Percentiles rank a stretch among this genome's conserved stretches.
phyloP scores from a whole-genome alignment of 768 basidiomycete genomes.

The Hemileccinum rubropunctum region DNA sequence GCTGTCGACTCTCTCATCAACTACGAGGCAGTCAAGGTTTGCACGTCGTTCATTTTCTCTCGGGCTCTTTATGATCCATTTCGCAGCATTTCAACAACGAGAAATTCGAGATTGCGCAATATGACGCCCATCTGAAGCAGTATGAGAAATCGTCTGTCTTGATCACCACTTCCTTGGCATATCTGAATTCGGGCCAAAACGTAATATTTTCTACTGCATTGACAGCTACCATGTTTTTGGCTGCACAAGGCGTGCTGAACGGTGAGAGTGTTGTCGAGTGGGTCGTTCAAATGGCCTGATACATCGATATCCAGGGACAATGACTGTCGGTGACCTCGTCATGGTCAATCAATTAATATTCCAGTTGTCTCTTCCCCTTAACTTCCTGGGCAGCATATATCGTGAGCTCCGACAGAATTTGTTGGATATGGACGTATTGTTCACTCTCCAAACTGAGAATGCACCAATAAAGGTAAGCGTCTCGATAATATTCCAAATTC shows the following conservation, averaged over 20 bases:
- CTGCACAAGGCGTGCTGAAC: conserved; percentile 90
- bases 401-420: conserved; percentile 95
- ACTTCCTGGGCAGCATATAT: conserved; percentile 96
- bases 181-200: conserved; percentile 95
- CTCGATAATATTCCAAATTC: background rate
- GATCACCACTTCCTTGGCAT: conserved; percentile 91
- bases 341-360: conserved; percentile 99
- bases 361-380: conserved; percentile 92
- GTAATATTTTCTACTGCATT: conserved; percentile 93
- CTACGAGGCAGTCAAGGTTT: conserved; percentile 96
- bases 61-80: background rate
- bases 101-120: conserved; percentile 83
- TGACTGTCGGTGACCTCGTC: conserved; percentile 98
- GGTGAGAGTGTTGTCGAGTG: conserved; percentile 42
- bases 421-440: conserved; percentile 95
- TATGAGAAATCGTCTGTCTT: conserved; percentile 94
- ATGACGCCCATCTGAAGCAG: conserved; percentile 80
- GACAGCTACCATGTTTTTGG: conserved; percentile 94
- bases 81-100: conserved; percentile 96
- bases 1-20: conserved; percentile 97
- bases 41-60: conserved; percentile 4
- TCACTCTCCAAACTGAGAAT: conserved; percentile 84
- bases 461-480: conserved; percentile 55
- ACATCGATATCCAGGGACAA: conserved; percentile 60
- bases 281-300: background rate